A percentile compares a stretch with the other conserved stretches of the same genome.
phyloP scores from a whole-genome alignment of 108 stramenopile species.

The Discostella stelligeroides region DNA sequence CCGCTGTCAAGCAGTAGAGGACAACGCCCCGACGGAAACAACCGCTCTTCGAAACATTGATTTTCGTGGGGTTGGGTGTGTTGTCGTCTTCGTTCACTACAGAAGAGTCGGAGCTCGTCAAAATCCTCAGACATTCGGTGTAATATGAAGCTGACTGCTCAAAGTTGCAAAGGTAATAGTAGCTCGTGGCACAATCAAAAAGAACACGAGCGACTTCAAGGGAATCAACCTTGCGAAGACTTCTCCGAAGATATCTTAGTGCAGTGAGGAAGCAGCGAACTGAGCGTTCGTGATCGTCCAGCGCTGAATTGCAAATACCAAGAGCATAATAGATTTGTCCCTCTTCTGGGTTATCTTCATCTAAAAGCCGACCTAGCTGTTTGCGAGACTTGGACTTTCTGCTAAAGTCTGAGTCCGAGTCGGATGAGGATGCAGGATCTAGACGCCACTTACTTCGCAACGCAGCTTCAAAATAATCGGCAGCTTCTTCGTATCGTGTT shows the following conservation, averaged over 20 bases:
- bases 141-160: constrained; percentile 43
- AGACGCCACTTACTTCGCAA: constrained; percentile 40
- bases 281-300: constrained; percentile 53
- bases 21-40: constrained; percentile 33
- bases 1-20: constrained; percentile 31
- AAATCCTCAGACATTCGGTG: constrained; percentile 41
- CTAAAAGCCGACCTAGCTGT: constrained; percentile 7
- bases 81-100: background rate
- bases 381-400: constrained; percentile 22
- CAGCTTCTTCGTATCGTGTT: constrained; percentile 37
- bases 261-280: constrained; percentile 51
- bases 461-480: constrained; percentile 38
- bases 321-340: constrained; percentile 48
- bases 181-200: constrained; percentile 51
- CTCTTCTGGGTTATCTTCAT: constrained; percentile 46
- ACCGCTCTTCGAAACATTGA: background rate
- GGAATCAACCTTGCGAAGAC: constrained; percentile 37
- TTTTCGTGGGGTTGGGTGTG: background rate
- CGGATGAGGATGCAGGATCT: constrained; percentile 47
- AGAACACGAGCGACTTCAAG: constrained; percentile 41
- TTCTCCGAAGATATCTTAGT: constrained; percentile 41
- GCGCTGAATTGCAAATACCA: constrained; percentile 40
- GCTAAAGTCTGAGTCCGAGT: constrained; percentile 46
- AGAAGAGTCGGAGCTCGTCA: constrained; percentile 13
- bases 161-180: constrained; percentile 52